Conservation (phyloP, 805 yeast species). For the Geotrichum ghanense region DNA sequence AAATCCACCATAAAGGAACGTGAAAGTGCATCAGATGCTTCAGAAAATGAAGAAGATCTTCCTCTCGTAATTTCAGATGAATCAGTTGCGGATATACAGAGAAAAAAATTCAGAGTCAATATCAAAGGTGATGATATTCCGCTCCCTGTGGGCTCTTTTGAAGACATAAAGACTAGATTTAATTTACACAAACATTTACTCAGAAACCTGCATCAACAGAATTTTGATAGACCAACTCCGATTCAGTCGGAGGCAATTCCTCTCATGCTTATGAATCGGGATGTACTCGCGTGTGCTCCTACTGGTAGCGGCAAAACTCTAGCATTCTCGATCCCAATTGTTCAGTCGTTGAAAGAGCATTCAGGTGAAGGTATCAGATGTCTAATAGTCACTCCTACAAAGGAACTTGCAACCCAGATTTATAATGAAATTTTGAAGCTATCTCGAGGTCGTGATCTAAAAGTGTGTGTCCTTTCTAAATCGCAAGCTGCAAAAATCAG, state of each 20-base stretch:
- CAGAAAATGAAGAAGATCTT: slow-evolving; percentile 24
- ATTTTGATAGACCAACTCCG: slow-evolving; percentile 80
- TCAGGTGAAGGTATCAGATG: slow-evolving; percentile 47
- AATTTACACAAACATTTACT: slow-evolving; percentile 47
- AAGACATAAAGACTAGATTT: slow-evolving; percentile 63
- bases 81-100: slow-evolving; percentile 48
- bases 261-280: slow-evolving; percentile 52
- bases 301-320: slow-evolving; percentile 97
- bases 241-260: slow-evolving; percentile 91
- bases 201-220: slow-evolving; percentile 52
- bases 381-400: slow-evolving; percentile 83
- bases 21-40: slow-evolving; percentile 24
- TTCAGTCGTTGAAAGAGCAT: slow-evolving; percentile 40
- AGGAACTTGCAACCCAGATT: slow-evolving; percentile 84
- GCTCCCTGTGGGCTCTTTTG: slow-evolving; percentile 83
- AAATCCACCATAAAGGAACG: too few species aligned
- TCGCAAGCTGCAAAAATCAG: slow-evolving; percentile 54
- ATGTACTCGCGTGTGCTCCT: slow-evolving; percentile 88
- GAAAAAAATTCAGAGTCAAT: slow-evolving; percentile 54
- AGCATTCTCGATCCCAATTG: slow-evolving; percentile 75
- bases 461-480: slow-evolving; percentile 57
- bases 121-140: slow-evolving; percentile 80
- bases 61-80: slow-evolving; percentile 37
- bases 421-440: slow-evolving; percentile 54
- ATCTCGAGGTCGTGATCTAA: slow-evolving; percentile 40